Base-by-base conservation (phyloP, 2,329 filamentous ascomycete species). In the Zasmidium citrigriseum region DNA sequence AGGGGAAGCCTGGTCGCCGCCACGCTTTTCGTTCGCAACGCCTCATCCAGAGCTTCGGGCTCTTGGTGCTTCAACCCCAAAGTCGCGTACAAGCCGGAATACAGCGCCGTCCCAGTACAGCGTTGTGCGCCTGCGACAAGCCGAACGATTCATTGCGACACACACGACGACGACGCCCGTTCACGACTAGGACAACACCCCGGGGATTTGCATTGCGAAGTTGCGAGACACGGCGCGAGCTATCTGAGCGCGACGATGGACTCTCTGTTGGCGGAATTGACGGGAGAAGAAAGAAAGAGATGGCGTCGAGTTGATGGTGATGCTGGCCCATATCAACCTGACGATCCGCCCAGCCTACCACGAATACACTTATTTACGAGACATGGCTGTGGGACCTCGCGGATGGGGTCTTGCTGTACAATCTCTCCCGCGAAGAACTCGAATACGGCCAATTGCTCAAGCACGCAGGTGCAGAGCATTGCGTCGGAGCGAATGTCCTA, bases 281-380 rank as follows among this genome's bases (percentile, higher is more conserved):
- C 70, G n/a, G 65, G 68, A 11, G 62, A 70, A 16, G 79, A 81
- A 62, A 16, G 79, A 81, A 62, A 69, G 79, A 11, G 66, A 68
- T 7, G 68, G 75, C 25, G 73, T 81, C 22, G 70, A 77, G 59
- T 57, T 81, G 22, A 72, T 76, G 7, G 68, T 79, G 4, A 77
- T 81, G 49, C 74, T 82, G 45, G 73, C 78, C 1, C 77, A 81
- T 59, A 72, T 73, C 0, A 72, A 78, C 38, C 77, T 78, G 0
- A 63, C 64, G 1, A 52, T 64, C 9, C 78, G 81, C 61, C 75
- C 76, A 1, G 72, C 74, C 2, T 80, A 75, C 55, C 61, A 66
- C 11, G 73, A 77, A 55, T n/a, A n/a, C n/a, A n/a, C n/a, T n/a
- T n/a, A n/a, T n/a, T n/a, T n/a, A n/a, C n/a, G n/a, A n/a, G n/a